Evolutionary conservation across 768 basidiomycete genomes (phyloP), one percentile per base, ranked within the genome.

Genomic region (Rhodotorula graminis): DNA sequence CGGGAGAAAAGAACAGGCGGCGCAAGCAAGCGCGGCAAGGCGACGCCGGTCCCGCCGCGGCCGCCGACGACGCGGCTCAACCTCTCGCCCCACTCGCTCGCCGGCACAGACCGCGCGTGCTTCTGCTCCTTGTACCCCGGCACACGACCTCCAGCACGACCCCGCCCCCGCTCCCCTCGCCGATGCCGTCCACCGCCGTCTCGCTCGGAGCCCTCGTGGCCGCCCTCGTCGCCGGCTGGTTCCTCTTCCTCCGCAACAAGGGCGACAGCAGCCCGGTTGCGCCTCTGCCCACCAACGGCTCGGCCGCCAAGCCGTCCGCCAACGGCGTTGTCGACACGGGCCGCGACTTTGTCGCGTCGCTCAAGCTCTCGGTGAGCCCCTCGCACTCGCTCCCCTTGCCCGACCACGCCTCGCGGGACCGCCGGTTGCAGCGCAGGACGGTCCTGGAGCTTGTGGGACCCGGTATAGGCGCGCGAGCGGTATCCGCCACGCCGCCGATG

Each of bases 281-380:
- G 16, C 59, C 37, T 27, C 18, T 37, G 29, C 47, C 50, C 37
- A 8, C 25, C 23, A 59, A 58, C 33, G 65, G 70, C 31, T 50
- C 60, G 9, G 64, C 55, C 49, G 59, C 47, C 27, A 61, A 57
- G 21, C 63, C 44, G 15, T 59, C 66, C 25, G 27, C 42, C 5
- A 53, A 29, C 33, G 72, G 44, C n/a, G 47, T 33, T 3, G 55
- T 52, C 7, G 72, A 69, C 49, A 66, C 74, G 0, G 74, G 74
- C 2, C n/a, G 74, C 21, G 74, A 75, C 46, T 71, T 75, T 31
- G 74, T 75, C 23, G 70, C 70, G 0, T 56, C 58, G 4, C 69
- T 75, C 64, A n/a, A 67, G 44, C 61, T 61, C 25, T 64, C 74
- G 1, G 74, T 75, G 25, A 62, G 74, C 46, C 50, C 14, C 52